phyloP scores from a whole-genome alignment of 495 filamentous ascomycete species.

The Bacidia gigantensis region DNA sequence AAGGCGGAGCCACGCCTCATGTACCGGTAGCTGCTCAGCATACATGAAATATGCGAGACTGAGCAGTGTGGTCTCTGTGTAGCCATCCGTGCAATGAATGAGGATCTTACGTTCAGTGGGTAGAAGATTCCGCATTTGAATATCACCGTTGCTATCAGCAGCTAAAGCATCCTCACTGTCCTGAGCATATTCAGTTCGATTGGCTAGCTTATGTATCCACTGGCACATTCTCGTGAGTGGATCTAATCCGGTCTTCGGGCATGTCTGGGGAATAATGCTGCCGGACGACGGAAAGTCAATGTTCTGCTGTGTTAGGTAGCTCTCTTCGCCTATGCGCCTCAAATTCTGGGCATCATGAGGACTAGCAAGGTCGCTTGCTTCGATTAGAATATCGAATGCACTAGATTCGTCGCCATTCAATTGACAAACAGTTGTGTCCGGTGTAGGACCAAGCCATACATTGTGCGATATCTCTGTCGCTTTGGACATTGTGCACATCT shows the following conservation, averaged over 20 bases:
- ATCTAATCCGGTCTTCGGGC: constrained; percentile 64
- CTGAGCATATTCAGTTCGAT: constrained; percentile 36
- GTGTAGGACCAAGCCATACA: constrained; percentile 82
- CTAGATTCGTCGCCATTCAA: constrained; percentile 19
- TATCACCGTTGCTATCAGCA: constrained; percentile 46
- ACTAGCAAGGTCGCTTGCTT: constrained; percentile 70
- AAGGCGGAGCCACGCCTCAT: constrained; percentile 74
- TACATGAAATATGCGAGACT: constrained; percentile 86
- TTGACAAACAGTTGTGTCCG: constrained; percentile 41
- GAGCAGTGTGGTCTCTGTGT: constrained; percentile 83
- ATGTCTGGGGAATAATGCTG: constrained; percentile 69
- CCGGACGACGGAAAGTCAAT: constrained; percentile 90
- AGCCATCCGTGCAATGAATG: constrained; percentile 89
- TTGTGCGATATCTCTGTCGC: constrained; percentile 78
- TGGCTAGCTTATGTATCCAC: constrained; percentile 74
- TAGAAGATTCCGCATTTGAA: constrained; percentile 28
- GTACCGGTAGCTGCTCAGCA: constrained; percentile 62
- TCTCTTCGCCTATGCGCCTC: constrained; percentile 43
- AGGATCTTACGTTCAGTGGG: constrained; percentile 49
- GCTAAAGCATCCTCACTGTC: constrained; percentile 25
- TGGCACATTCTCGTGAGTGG: constrained; percentile 71
- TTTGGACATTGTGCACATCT: constrained; percentile 88
- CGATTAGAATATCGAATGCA: constrained; percentile 60
- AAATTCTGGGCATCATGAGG: constrained; percentile 42
- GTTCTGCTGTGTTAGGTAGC: constrained; percentile 41